A percentile compares a stretch with the other conserved stretches of the same genome.
Conservation (phyloP, 1,139 yeast genomes). For the Kurtzmaniella quercitrusa region DNA sequence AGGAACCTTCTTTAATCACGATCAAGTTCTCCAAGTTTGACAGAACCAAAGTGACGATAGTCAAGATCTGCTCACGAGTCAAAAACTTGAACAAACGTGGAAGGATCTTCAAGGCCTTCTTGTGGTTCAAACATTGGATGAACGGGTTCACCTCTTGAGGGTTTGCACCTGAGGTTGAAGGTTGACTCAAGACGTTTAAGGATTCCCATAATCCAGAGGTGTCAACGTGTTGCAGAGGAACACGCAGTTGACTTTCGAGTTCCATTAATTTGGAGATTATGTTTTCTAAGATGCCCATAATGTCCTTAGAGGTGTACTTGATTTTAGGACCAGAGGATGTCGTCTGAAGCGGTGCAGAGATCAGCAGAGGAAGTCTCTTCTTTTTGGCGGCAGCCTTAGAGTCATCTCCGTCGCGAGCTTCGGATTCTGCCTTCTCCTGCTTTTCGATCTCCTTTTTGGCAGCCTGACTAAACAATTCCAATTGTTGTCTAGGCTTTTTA, state of each 20-base stretch:
- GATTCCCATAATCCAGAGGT: conserved; percentile 71
- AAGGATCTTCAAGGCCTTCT: conserved; percentile 85
- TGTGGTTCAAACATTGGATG: conserved; percentile 76
- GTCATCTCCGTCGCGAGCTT: conserved; percentile 9
- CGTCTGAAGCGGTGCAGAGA: conserved; percentile 15
- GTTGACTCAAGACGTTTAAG: conserved; percentile 58
- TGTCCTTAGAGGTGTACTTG: conserved; percentile 39
- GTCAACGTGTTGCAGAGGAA: conserved; percentile 45
- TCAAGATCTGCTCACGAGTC: conserved; percentile 70
- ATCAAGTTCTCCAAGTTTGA: conserved; percentile 78
- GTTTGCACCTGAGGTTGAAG: conserved; percentile 41
- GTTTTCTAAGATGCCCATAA: conserved; percentile 62
- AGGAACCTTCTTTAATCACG: conserved; percentile 75
- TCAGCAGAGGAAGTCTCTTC: conserved; percentile 16
- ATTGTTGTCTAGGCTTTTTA: conserved; percentile 84
- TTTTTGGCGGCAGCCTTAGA: conserved; percentile 11
- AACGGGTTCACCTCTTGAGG: conserved; percentile 66
- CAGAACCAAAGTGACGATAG: conserved; percentile 75
- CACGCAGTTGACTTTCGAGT: conserved; percentile 81
- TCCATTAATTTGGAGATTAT: conserved; percentile 75
- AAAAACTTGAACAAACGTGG: conserved; percentile 86
- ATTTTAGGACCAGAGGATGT: conserved; percentile 23
- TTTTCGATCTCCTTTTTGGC: conserved; percentile 45
- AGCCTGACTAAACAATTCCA: conserved; percentile 61
- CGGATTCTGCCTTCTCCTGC: conserved; percentile 21